Conservation (phyloP, 306 rosid genomes). For the Neltuma alba region DNA sequence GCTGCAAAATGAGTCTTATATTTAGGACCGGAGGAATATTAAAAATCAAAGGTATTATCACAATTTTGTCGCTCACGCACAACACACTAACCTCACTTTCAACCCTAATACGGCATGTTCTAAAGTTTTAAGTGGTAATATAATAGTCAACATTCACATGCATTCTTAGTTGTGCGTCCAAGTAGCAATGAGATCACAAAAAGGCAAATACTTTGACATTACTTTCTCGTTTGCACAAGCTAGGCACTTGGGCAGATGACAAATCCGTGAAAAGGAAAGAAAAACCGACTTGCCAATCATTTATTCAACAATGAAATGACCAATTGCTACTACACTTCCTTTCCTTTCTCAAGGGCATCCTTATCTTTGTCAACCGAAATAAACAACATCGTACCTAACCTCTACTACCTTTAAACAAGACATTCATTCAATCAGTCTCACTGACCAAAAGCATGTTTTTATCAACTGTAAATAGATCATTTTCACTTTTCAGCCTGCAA, state of each 20-base stretch:
- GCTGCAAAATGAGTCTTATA: too few species aligned
- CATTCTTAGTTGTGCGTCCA: slow-evolving; percentile 16
- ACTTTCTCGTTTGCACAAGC: slow-evolving; percentile 10
- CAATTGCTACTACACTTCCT: background rate
- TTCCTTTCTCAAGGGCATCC: slow-evolving; percentile 1
- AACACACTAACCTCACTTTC: background rate
- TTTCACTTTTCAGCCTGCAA: too few species aligned
- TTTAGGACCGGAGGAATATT: too few species aligned
- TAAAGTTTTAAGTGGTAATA: background rate
- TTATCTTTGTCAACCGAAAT: background rate
- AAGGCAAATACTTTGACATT: too few species aligned
- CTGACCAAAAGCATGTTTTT: background rate
- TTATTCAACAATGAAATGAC: background rate
- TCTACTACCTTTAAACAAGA: background rate
- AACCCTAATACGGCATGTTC: background rate
- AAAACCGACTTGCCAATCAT: background rate
- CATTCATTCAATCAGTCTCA: background rate
- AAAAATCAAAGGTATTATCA: too few species aligned
- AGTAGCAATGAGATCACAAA: slow-evolving; percentile 7
- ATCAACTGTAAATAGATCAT: too few species aligned
- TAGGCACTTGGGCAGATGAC: background rate
- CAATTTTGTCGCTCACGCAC: background rate
- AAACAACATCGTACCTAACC: background rate
- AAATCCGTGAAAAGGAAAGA: background rate
- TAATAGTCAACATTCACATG: slow-evolving; percentile 1